These are phyloP conservation scores for Pythium aquatile DNA, from an alignment of 352 stramenopile genomes.

Conservation along the genomic window DNA sequence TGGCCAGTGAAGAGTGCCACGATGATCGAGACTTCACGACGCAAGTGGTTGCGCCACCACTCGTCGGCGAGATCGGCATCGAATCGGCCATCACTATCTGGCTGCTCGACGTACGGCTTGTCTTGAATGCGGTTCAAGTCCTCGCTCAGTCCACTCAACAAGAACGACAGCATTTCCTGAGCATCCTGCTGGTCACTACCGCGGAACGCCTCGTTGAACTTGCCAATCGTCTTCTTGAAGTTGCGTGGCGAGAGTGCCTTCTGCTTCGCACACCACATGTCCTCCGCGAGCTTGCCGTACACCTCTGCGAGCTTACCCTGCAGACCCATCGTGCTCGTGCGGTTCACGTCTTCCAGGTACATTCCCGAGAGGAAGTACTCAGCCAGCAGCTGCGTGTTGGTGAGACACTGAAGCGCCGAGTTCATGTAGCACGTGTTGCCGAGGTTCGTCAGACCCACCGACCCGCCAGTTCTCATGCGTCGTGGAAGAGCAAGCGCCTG, in stretches of 20 bases:
- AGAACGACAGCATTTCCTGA: constrained; percentile 95
- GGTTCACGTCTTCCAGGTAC: constrained; percentile 94
- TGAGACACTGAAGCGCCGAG: constrained; percentile 92
- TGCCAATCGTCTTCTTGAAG: constrained; percentile 95
- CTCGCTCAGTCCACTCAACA: constrained; percentile 97
- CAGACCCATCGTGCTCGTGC: constrained; percentile 95
- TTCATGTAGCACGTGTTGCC: constrained; percentile 98
- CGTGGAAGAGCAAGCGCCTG: constrained; percentile 63
- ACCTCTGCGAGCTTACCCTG: constrained; percentile 93
- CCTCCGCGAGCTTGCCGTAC: constrained; percentile 94
- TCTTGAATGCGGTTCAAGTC: constrained; percentile 97
- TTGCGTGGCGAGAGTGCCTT: constrained; percentile 89
- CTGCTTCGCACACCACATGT: constrained; percentile 96
- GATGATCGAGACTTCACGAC: constrained; percentile 97
- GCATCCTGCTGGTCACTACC: constrained; percentile 98
- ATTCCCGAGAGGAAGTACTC: constrained; percentile 96
- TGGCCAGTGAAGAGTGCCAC: constrained; percentile 99
- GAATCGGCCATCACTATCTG: constrained; percentile 95
- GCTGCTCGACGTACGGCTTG: constrained; percentile 98
- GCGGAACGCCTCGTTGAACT: constrained; percentile 96
- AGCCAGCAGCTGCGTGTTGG: constrained; percentile 93
- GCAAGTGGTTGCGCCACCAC: constrained; percentile 98
- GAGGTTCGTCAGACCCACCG: constrained; percentile 85
- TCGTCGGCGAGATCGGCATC: constrained; percentile 98
- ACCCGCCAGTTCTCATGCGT: constrained; percentile 75